Evolutionary conservation across 169 alveolate species (phyloP), one percentile per base, ranked within the genome.

Genomic region (Plasmodium yoelii): DNA sequence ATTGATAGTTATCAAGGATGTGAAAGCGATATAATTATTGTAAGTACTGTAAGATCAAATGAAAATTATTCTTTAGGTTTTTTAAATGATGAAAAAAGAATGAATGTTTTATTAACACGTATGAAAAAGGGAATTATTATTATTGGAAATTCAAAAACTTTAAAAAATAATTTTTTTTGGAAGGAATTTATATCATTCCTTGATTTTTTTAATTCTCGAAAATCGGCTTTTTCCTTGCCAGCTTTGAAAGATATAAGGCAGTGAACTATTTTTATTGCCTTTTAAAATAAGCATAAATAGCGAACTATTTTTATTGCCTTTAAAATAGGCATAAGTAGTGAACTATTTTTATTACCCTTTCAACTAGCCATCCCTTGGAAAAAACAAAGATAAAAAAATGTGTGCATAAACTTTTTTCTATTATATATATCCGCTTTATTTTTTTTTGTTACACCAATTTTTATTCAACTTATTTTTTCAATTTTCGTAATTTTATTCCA

Each of bases 1-100:
- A 80, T 80, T 65, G 90, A 80, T 59, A 80, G 90, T 55, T 80
- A 80, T 59, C 90, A 80, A 59, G 90, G 90, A 10, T 80, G 90
- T 26, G 90, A 80, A 80, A 80, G 67, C 12, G 82, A 80, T 24
- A 18, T 80, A 22, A 80, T 80, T 51, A 80, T 80, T 53, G 65
- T 80, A 80, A 80, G 90, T 59, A 80, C 90, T 19, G 90, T 80
- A 1, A 53, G 90, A 51, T 80, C 90, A 47, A 80, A 80, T 18
- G 90, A 80, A 15, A 64, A 80, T 51, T 18, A 80, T 55, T n/a
- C 60, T 10, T 18, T 80, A 22, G 90, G 90, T 0, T 80, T 80
- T 46, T 59, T 80, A 60, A 80, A 64, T 65, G 90, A 80, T 65
- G 90, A 80, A 65, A 80, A 80, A 59, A 24, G 90, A 59, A 65